phyloP scores from a whole-genome alignment of 768 basidiomycete species.

The Boletus patriciae region DNA sequence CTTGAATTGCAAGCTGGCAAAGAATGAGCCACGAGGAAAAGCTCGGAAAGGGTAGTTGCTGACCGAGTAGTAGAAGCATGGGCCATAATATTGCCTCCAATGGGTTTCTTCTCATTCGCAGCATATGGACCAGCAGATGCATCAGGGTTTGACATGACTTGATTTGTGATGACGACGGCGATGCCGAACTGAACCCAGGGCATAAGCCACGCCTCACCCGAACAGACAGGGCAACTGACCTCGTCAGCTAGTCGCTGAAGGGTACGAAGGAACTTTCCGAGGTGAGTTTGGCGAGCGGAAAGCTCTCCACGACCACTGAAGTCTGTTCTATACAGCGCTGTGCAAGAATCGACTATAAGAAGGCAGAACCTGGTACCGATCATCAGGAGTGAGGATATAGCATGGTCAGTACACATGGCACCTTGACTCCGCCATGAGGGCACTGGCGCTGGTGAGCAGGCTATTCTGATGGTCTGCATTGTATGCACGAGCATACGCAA shows the following conservation, averaged over 20 bases:
- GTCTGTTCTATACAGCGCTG: constrained; percentile 92
- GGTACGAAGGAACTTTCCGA: constrained; percentile 93
- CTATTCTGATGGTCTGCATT: constrained; percentile 97
- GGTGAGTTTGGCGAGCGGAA: constrained; percentile 90
- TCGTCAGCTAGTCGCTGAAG: constrained; percentile 95
- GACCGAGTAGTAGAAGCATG: constrained; percentile 97
- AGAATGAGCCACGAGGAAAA: constrained; percentile 6
- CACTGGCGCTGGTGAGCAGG: constrained; percentile 87
- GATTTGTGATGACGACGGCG: constrained; percentile 96
- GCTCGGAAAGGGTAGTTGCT: constrained; percentile 15
- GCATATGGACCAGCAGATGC: constrained; percentile 87
- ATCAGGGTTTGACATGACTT: constrained; percentile 99
- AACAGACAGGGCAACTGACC: constrained; percentile 45
- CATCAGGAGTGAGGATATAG: constrained; percentile 6
- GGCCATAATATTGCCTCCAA: constrained; percentile 98
- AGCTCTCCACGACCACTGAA: constrained; percentile 95
- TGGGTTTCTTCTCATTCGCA: constrained; percentile 95
- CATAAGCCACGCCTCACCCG: constrained; percentile 4
- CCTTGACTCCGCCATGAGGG: constrained; percentile 99
- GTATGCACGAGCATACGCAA: constrained; percentile 97
- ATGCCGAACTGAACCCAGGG: constrained; percentile 76
- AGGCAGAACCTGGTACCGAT: constrained; percentile 76
- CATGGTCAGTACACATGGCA: constrained; percentile 36
- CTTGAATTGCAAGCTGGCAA: constrained; percentile 75
- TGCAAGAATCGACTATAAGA: constrained; percentile 95